phyloP scores from a whole-genome alignment of 2,329 filamentous ascomycete genomes.

The Hypoxylon sp. region DNA sequence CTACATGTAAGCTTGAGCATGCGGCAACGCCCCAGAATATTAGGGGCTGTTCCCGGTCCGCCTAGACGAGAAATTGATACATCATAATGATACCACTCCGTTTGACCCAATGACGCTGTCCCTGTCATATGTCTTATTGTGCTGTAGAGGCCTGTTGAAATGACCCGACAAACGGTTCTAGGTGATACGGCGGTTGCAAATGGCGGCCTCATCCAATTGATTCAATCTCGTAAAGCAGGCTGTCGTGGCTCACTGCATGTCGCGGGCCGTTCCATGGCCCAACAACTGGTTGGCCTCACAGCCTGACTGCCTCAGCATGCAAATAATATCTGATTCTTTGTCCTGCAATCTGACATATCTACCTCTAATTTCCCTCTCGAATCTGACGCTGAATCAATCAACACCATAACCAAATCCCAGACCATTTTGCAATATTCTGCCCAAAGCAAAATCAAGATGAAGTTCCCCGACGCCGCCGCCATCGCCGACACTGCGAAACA shows the following conservation, averaged over 20 bases:
- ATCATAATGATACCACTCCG: background rate
- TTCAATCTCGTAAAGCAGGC: background rate
- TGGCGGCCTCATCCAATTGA: background rate
- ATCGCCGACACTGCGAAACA: background rate
- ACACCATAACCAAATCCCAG: background rate
- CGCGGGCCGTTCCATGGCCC: conserved; percentile 1
- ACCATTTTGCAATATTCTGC: background rate
- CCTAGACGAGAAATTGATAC: background rate
- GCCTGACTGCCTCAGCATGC: background rate
- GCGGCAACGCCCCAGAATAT: background rate
- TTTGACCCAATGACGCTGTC: background rate
- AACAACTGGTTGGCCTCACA: background rate
- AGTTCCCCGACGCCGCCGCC: background rate
- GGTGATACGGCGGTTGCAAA: background rate
- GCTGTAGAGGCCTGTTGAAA: background rate
- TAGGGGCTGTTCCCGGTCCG: background rate
- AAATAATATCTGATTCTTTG: conserved; percentile 12
- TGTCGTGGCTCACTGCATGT: conserved; percentile 10
- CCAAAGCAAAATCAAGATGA: conserved; percentile 1
- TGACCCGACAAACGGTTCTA: background rate
- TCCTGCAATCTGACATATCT: conserved; percentile 1
- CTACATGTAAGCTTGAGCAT: background rate
- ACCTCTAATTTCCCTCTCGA: background rate
- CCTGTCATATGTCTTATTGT: background rate
- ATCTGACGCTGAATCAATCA: background rate